phyloP scores from a whole-genome alignment of 78 protist genomes.

The Isochrysis galbana region DNA sequence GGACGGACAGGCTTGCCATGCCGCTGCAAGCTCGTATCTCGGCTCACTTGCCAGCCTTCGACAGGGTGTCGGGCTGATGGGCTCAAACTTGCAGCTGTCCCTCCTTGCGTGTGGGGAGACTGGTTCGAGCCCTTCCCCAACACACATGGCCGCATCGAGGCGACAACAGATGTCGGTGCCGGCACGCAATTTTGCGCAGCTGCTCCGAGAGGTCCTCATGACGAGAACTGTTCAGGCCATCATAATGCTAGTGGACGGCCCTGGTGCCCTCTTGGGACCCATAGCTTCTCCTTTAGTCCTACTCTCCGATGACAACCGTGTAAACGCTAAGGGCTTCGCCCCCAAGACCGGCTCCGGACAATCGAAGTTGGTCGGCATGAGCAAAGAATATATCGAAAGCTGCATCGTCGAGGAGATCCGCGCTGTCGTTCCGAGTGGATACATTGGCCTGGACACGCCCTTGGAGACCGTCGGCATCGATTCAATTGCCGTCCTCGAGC shows the following conservation, averaged over 20 bases:
- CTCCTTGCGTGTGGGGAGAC: slow-evolving; percentile 33
- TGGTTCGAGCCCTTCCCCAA: no score
- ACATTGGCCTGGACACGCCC: not conserved
- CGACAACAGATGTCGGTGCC: not conserved
- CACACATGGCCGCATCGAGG: no score
- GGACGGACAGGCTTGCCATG: slow-evolving; percentile 64
- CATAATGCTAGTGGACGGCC: no score
- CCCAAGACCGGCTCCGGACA: no score
- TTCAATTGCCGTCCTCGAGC: not conserved
- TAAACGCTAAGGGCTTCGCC: no score
- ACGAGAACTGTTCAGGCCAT: no score
- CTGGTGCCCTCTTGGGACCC: no score
- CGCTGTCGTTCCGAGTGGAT: not conserved
- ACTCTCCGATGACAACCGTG: no score
- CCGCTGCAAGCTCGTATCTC: slow-evolving; percentile 70
- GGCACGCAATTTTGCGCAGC: not conserved
- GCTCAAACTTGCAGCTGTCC: slow-evolving; percentile 45
- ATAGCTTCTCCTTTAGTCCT: no score
- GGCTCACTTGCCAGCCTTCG: slow-evolving; percentile 61
- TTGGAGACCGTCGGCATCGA: not conserved
- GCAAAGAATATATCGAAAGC: not conserved
- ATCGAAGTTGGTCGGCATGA: no score
- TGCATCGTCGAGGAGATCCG: not conserved
- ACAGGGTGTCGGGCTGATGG: slow-evolving; percentile 7
- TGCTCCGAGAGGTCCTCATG: not conserved